Base-by-base conservation (phyloP, 1,284 basidiomycete genomes). In the Cutaneotrichosporon cavernicola region DNA sequence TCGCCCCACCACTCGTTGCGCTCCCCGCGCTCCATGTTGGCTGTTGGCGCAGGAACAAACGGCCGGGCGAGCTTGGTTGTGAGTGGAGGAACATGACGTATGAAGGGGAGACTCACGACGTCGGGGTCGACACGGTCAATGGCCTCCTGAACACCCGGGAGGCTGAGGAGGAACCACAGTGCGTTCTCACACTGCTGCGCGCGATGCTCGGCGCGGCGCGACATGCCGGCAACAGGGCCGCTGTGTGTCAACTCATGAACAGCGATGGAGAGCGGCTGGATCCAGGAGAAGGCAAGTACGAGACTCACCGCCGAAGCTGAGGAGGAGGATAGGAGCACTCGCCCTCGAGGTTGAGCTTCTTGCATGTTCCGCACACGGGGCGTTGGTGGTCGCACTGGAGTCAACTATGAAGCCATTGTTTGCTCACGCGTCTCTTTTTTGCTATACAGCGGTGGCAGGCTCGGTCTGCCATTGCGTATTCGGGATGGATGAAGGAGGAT, bases 371-470 rank as follows among this genome's bases (percentile, higher is more conserved):
- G 47, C 69, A 71, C 14, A 57, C 52, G 18, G 69, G 69, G 7
- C 61, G 65, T 5, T 50, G 51, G 52, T 71, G 69, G 62, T 71
- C 69, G 56, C 69, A 71, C 69, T 71, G 47, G 14, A 3, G 56
- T 49, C 18, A 58, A 51, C 5, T 14, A 13, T 30, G 18, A 5
- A 1, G 16, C 16, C 32, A 1, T 11, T 1, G 13, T 26, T 26
- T 4, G 61, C 67, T 49, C 49, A 69, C 69, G 21, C 66, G 61
- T 10, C 67, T 55, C 50, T 71, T 71, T 53, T 69, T 66, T 13
- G 65, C 51, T 43, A 71, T 71, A 56, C 69, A 71, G 31, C 67
- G 64, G 47, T 67, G 31, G 26, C 69, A 71, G 16, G 69, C 69
- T 49, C 65, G 65, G 46, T 52, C 58, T 6, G 58, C 58, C 62